Evolutionary conservation across 306 rosid species (phyloP).

Genomic region (Prunus armeniaca): DNA sequence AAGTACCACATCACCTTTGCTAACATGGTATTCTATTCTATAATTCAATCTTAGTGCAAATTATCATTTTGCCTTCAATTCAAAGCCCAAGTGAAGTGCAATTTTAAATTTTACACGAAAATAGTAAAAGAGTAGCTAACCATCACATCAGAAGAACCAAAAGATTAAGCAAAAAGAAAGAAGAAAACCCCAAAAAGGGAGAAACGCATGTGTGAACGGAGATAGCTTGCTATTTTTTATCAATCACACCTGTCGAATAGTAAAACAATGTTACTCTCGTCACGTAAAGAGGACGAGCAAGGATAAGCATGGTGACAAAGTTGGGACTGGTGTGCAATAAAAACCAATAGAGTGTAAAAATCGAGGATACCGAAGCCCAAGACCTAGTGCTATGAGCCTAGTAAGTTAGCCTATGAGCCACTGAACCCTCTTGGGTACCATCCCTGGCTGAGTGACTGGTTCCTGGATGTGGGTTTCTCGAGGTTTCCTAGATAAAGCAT

Average conservation of each 20-base stretch:
- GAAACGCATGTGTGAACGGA: too few species aligned
- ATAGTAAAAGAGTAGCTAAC: background rate
- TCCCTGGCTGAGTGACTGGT: background rate
- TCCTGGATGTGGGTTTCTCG: background rate
- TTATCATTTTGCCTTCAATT: background rate
- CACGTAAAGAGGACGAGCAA: too few species aligned
- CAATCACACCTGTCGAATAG: too few species aligned
- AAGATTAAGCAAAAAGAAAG: background rate
- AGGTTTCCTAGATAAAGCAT: background rate
- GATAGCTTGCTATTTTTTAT: too few species aligned
- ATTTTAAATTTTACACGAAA: background rate
- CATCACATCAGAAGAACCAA: background rate
- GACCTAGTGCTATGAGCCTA: slow-evolving; percentile 12
- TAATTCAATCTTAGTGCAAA: background rate
- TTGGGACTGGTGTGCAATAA: too few species aligned
- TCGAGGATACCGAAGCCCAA: slow-evolving; percentile 11
- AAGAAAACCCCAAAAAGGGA: background rate
- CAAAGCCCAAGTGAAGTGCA: background rate
- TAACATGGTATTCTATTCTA: too few species aligned
- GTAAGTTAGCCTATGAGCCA: background rate
- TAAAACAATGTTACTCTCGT: too few species aligned
- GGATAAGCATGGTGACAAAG: too few species aligned
- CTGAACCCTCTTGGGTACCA: background rate
- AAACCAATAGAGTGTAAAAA: too few species aligned
- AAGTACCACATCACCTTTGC: fast-evolving